Evolutionary conservation across 768 basidiomycete genomes (phyloP), one percentile per base, ranked within the genome.

Genomic region (Tephrocybe sp.): DNA sequence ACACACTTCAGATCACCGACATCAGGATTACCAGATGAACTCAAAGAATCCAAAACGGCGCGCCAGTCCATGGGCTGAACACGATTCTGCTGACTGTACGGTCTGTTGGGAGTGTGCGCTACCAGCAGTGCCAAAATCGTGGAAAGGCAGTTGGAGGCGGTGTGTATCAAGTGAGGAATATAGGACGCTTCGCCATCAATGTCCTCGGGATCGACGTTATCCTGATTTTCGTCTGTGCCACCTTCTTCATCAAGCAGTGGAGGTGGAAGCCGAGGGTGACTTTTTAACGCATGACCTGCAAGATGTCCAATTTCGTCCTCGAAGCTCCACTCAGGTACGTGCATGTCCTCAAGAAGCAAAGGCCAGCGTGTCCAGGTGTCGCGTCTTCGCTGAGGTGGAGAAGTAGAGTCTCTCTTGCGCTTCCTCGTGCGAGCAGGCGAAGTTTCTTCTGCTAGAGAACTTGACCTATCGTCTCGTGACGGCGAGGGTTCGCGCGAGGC

Each of bases 291-390:
- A 11, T 71, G 63, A 16, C 72, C 65, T 5, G 75, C 74, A 26
- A 89, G 59, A 2, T 72, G 62, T 17, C 65, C 65, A 8, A 91
- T 73, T 65, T 91, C 89, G 55, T 91, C 89, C 41, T 82, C 75
- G 17, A 92, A 67, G 8, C 68, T 67, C 84, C 84, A 91, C 66
- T 89, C 83, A 1, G 89, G 87, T 8, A 78, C 69, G 19, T 75
- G 70, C 13, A 87, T 76, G 58, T 91, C 86, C 13, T 72, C 70
- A 3, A 72, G 58, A 14, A 82, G 74, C 45, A 90, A 75, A 1
- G 89, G 89, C 89, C 89, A 92, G 6, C 82, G 73, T 0, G 88
- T 89, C 87, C 87, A 90, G 0, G 69, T 70, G 58, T 85, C 80
- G 19, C 73, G 61, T 62, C 65, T 64, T 53, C 60, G 52, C 36